Conservation (phyloP, 805 yeast species). For the Candida ulmi region DNA sequence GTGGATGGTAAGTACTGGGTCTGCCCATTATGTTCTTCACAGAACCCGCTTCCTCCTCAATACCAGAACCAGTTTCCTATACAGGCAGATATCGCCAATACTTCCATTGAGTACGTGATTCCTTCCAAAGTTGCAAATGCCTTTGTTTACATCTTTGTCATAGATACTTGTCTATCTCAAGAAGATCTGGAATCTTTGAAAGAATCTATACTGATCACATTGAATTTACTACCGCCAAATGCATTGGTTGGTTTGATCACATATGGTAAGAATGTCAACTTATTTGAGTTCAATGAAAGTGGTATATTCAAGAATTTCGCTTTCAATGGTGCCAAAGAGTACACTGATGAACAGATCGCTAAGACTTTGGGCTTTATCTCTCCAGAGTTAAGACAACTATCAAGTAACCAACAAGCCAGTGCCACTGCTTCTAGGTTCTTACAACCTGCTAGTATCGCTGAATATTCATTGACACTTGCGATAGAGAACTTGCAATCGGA, state of each 20-base stretch:
- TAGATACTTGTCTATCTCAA: conserved; percentile 49
- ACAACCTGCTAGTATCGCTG: conserved; percentile 24
- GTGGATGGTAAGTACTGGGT: conserved; percentile 36
- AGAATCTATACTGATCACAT: conserved; percentile 40
- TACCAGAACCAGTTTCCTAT: conserved; percentile 13
- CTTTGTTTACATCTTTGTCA: conserved; percentile 43
- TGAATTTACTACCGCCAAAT: conserved; percentile 46
- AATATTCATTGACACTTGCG: conserved; percentile 43
- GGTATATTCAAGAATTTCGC: conserved; percentile 31
- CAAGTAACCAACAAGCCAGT: conserved; percentile 5
- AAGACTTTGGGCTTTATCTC: conserved; percentile 40
- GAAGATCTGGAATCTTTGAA: conserved; percentile 48
- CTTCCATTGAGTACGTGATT: conserved; percentile 47
- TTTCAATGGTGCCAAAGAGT: conserved; percentile 54
- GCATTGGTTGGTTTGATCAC: conserved; percentile 53
- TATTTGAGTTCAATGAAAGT: conserved; percentile 43
- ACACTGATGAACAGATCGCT: conserved; percentile 42
- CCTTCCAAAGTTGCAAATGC: conserved; percentile 26
- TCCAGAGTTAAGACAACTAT: conserved; percentile 21
- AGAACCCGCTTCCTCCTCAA: conserved; percentile 39
- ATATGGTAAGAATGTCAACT: conserved; percentile 53
- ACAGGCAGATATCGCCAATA: conserved; percentile 12
- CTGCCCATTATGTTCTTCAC: conserved; percentile 50
- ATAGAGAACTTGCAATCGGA: conserved; percentile 45
- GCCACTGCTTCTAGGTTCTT: conserved; percentile 12